These are phyloP conservation scores for Thraustochytrium sp. DNA, from an alignment of 352 stramenopile species.

Conservation along the genomic window DNA sequence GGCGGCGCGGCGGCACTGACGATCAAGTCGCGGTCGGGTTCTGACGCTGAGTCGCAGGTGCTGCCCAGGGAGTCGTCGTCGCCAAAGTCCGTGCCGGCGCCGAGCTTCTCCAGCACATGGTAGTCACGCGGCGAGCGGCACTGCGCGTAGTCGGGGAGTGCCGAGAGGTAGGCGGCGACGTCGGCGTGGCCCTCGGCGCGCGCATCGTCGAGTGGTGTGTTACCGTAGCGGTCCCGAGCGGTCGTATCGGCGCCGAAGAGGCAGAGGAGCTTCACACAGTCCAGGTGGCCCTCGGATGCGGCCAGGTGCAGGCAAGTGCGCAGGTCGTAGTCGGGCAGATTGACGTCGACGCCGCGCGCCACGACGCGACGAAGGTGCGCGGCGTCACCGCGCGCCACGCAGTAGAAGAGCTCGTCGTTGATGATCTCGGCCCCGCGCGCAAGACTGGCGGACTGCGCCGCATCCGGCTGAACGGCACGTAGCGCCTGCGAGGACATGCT, in stretches of 20 bases:
- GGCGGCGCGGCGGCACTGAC: neutral
- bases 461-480: neutral
- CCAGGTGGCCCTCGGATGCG: conserved; percentile 61
- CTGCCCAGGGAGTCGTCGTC: neutral
- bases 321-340: conserved; percentile 63
- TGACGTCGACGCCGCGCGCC: conserved; percentile 51
- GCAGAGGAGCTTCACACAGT: conserved; percentile 57
- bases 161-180: neutral
- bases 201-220: conserved; percentile 63
- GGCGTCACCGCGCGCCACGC: neutral
- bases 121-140: neutral
- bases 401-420: conserved; percentile 18
- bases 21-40: neutral
- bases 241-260: conserved; percentile 57
- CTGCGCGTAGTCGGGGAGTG: neutral
- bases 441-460: neutral
- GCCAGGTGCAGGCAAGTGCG: conserved; percentile 66
- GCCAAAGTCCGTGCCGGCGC: neutral
- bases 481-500: too few species aligned
- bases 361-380: conserved; percentile 48
- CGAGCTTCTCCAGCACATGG: neutral
- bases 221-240: conserved; percentile 61
- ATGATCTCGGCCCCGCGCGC: neutral
- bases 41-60: neutral
- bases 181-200: conserved; percentile 3